Evolutionary conservation across 2,329 filamentous ascomycete genomes (phyloP).

Genomic region (Fusarium tupiense): DNA sequence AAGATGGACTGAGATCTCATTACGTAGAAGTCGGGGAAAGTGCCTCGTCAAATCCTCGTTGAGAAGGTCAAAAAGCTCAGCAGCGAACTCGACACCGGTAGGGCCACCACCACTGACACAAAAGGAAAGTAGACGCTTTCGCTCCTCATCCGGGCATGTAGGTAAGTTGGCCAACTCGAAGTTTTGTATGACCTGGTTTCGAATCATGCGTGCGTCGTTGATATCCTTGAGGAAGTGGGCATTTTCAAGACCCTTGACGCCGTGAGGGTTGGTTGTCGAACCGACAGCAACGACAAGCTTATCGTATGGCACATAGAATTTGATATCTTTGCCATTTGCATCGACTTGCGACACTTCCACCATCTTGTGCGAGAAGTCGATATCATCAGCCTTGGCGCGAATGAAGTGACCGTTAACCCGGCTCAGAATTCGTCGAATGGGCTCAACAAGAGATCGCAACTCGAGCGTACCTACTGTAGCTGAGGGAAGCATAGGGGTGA

Average conservation of each 20-base stretch:
- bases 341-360: constrained; percentile 85
- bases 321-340: constrained; percentile 73
- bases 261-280: constrained; percentile 92
- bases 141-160: constrained; percentile 88
- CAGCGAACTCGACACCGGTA: constrained; percentile 84
- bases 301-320: constrained; percentile 97
- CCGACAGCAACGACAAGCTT: constrained; percentile 94
- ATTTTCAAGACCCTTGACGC: constrained; percentile 92
- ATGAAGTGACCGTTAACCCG: constrained; percentile 88
- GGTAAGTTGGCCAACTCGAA: constrained; percentile 93
- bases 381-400: constrained; percentile 84
- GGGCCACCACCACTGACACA: constrained; percentile 90
- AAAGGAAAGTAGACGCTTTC: constrained; percentile 88
- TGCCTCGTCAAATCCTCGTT: constrained; percentile 89
- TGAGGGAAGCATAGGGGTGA: constrained; percentile 97
- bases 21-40: constrained; percentile 91
- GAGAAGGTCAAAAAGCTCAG: constrained; percentile 93
- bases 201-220: constrained; percentile 87
- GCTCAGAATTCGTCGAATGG: constrained; percentile 84
- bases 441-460: constrained; percentile 89
- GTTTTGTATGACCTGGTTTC: constrained; percentile 88
- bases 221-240: constrained; percentile 97
- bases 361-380: constrained; percentile 91
- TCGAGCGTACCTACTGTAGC: constrained; percentile 96
- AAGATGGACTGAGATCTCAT: constrained; percentile 96